phyloP scores from a whole-genome alignment of 176 grass and related monocot species.

The Hsuehochloa calcarea region DNA sequence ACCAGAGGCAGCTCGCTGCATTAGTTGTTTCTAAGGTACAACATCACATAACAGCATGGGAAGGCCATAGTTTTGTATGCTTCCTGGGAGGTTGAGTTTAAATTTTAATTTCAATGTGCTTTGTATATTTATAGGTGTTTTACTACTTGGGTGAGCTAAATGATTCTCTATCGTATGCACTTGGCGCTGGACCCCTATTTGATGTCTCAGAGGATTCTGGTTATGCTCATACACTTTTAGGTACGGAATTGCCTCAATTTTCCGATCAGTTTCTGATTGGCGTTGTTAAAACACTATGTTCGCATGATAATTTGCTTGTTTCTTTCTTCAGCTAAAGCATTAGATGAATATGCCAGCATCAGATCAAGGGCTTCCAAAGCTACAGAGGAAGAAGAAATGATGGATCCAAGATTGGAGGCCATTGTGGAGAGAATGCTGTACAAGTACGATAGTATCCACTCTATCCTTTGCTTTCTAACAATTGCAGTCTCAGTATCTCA shows the following conservation, averaged over 20 bases:
- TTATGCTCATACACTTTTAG: slow-evolving; percentile 70
- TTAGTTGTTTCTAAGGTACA: slow-evolving; percentile 63
- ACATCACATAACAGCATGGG: background rate
- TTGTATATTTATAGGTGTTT: slow-evolving; percentile 55
- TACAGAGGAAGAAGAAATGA: slow-evolving; percentile 45
- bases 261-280: background rate
- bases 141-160: slow-evolving; percentile 75
- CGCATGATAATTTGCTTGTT: slow-evolving; percentile 23
- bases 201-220: slow-evolving; percentile 75
- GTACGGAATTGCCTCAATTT: slow-evolving; percentile 28
- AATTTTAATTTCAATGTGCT: background rate
- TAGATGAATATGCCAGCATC: slow-evolving; percentile 79
- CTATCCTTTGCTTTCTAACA: background rate
- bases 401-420: slow-evolving; percentile 70
- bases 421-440: slow-evolving; percentile 84
- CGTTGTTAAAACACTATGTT: background rate
- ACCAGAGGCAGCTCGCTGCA: slow-evolving; percentile 61
- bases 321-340: slow-evolving; percentile 64
- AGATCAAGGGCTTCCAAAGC: slow-evolving; percentile 45
- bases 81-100: background rate
- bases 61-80: background rate
- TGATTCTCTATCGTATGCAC: slow-evolving; percentile 64
- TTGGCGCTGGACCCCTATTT: slow-evolving; percentile 17
- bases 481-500: background rate
- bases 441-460: slow-evolving; percentile 46